Conservation (phyloP, 108 stramenopile species). For the Pseudonitzschia multiseries region DNA sequence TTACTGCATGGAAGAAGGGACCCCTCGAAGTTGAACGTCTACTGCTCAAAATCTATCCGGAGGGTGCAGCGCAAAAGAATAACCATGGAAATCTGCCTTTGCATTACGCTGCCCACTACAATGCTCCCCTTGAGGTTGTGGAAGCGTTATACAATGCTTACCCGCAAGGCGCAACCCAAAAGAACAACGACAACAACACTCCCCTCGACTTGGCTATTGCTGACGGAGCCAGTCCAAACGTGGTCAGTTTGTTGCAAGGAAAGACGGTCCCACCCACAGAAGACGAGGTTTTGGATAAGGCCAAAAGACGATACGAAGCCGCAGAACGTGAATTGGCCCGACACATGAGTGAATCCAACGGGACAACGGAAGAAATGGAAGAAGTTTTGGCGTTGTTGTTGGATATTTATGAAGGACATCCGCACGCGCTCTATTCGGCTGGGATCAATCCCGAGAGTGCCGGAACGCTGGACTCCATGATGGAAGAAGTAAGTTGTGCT, state of each 20-base stretch:
- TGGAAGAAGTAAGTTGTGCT: conserved; percentile 68
- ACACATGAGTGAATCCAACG: conserved; percentile 34
- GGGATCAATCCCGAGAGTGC: conserved; percentile 73
- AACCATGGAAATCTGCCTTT: conserved; percentile 85
- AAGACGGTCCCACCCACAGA: conserved; percentile 79
- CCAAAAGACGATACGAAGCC: conserved; percentile 70
- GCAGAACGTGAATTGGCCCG: conserved; percentile 80
- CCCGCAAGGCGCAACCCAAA: conserved; percentile 78
- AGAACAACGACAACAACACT: conserved; percentile 88
- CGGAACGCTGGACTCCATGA: conserved; percentile 61
- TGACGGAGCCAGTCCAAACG: conserved; percentile 79
- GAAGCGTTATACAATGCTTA: conserved; percentile 83
- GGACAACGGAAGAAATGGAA: conserved; percentile 73
- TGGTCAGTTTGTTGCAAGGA: conserved; percentile 81
- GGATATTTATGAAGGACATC: conserved; percentile 75
- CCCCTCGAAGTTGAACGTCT: conserved; percentile 81
- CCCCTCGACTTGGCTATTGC: conserved; percentile 85
- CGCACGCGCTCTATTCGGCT: conserved; percentile 80
- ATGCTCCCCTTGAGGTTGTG: conserved; percentile 83
- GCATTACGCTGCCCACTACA: conserved; percentile 87
- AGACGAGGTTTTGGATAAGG: conserved; percentile 69
- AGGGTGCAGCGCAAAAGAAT: conserved; percentile 86
- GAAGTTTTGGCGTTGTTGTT: conserved; percentile 65
- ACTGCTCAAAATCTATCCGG: conserved; percentile 74
- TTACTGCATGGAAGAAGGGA: conserved; percentile 88